A percentile compares a stretch with the other conserved stretches of the same genome.
Conservation (phyloP, 768 basidiomycete species). For the Mycena rebaudengoi region DNA sequence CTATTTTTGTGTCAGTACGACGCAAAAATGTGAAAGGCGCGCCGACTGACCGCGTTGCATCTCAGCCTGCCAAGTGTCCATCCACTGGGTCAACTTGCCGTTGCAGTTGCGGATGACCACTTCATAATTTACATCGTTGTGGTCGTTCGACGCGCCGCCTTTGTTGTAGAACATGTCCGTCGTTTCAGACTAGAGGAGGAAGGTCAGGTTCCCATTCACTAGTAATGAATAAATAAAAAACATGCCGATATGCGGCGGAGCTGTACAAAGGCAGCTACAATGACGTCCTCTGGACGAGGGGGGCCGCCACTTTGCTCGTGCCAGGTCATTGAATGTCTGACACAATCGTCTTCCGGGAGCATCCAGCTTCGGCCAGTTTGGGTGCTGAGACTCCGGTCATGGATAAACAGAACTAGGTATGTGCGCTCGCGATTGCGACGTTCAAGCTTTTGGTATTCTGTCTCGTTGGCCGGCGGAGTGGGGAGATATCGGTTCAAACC, state of each 20-base stretch:
- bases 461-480: slow-evolving; percentile 65
- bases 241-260: slow-evolving; percentile 83
- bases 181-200: slow-evolving; percentile 69
- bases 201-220: background rate
- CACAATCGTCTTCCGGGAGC: slow-evolving; percentile 86
- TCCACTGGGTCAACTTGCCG: slow-evolving; percentile 76
- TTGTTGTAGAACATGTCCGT: slow-evolving; percentile 75
- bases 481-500: slow-evolving; percentile 76
- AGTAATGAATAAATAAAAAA: slow-evolving; percentile 23
- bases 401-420: slow-evolving; percentile 86
- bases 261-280: slow-evolving; percentile 79
- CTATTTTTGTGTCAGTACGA: slow-evolving; percentile 43
- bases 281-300: slow-evolving; percentile 80
- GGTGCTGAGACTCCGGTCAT: slow-evolving; percentile 86
- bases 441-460: slow-evolving; percentile 71
- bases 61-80: slow-evolving; percentile 73
- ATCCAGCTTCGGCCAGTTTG: slow-evolving; percentile 90
- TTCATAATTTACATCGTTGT: slow-evolving; percentile 77
- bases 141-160: slow-evolving; percentile 49
- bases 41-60: slow-evolving; percentile 68
- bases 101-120: slow-evolving; percentile 78
- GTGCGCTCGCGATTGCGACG: slow-evolving; percentile 88
- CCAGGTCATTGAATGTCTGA: slow-evolving; percentile 75
- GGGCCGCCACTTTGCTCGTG: slow-evolving; percentile 66
- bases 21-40: background rate